A percentile compares a stretch with the other conserved stretches of the same genome.
phyloP scores from a whole-genome alignment of 2,329 filamentous ascomycete genomes.

The Aspergillus niger region DNA sequence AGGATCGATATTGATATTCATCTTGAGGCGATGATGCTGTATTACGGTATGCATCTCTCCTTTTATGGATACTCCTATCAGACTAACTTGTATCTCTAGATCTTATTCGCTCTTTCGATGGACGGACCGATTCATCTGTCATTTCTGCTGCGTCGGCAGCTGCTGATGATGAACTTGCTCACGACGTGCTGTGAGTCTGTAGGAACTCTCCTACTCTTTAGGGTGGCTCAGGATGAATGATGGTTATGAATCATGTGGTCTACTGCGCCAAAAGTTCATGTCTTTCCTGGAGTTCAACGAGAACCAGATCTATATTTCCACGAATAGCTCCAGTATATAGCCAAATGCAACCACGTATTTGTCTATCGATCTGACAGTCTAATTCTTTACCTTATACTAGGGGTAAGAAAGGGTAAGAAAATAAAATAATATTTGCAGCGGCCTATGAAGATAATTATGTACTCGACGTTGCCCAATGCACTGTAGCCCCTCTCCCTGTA shows the following conservation, averaged over 20 bases:
- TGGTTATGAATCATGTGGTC: background rate
- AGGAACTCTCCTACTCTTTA: background rate
- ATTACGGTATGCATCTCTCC: conserved; percentile 39
- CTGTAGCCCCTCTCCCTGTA: background rate
- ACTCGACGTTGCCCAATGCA: background rate
- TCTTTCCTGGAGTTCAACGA: background rate
- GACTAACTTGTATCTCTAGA: conserved; percentile 18
- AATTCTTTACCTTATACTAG: too few relatives aligned
- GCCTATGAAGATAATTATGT: conserved; percentile 1
- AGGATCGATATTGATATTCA: conserved; percentile 47
- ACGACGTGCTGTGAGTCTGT: background rate
- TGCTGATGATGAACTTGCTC: background rate
- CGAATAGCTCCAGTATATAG: too few relatives aligned
- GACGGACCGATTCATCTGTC: conserved; percentile 20
- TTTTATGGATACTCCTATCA: background rate
- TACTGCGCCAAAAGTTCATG: background rate
- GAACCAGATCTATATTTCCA: background rate
- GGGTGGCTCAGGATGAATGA: background rate
- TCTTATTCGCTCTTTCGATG: conserved; percentile 36
- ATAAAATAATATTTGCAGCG: conserved; percentile 10
- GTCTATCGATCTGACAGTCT: background rate
- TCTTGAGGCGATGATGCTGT: conserved; percentile 46
- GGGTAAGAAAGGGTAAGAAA: background rate
- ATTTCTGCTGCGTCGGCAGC: too few relatives aligned
- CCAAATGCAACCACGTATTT: too few relatives aligned